Percentiles rank a stretch among this genome's conserved stretches.
phyloP scores from a whole-genome alignment of 371 early-diverging fungal species.

The Lichtheimia corymbifera region DNA sequence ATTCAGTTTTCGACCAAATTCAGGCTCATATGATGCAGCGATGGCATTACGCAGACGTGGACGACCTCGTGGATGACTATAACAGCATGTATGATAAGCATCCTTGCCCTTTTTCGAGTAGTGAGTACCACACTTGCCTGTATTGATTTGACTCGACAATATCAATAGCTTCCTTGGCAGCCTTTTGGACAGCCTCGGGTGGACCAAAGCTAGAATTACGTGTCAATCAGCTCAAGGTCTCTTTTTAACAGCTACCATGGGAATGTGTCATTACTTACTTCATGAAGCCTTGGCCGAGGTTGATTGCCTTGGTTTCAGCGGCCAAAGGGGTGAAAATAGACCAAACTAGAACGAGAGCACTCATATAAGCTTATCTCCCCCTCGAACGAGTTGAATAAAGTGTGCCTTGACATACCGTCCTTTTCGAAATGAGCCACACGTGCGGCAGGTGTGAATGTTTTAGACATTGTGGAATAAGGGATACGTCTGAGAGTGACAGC shows the following conservation, averaged over 20 bases:
- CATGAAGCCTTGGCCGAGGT: slow-evolving; percentile 93
- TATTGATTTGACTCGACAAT: slow-evolving; percentile 80
- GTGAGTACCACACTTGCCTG: slow-evolving; percentile 29
- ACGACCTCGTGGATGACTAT: slow-evolving; percentile 79
- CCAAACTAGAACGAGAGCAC: slow-evolving; percentile 67
- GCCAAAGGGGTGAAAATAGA: slow-evolving; percentile 91
- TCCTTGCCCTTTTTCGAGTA: not conserved
- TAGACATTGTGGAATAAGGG: slow-evolving; percentile 6
- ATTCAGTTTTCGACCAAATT: slow-evolving; percentile 70
- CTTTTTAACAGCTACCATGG: too few species aligned
- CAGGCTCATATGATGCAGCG: slow-evolving; percentile 71
- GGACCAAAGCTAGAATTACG: slow-evolving; percentile 73
- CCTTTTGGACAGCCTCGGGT: slow-evolving; percentile 81
- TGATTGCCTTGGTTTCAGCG: slow-evolving; percentile 83
- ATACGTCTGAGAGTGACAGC: too few species aligned
- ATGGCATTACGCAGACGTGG: slow-evolving; percentile 79
- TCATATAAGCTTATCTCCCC: not conserved
- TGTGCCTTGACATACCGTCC: slow-evolving; percentile 33
- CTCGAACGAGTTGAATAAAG: not conserved
- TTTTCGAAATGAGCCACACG: slow-evolving; percentile 44
- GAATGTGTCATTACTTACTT: slow-evolving; percentile 44
- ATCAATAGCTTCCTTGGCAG: slow-evolving; percentile 73
- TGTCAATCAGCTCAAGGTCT: too few species aligned
- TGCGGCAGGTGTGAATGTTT: slow-evolving; percentile 31
- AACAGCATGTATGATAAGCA: not conserved